Evolutionary conservation across 2,329 filamentous ascomycete species (phyloP).

Genomic region (Kalaharituber pfeilii): DNA sequence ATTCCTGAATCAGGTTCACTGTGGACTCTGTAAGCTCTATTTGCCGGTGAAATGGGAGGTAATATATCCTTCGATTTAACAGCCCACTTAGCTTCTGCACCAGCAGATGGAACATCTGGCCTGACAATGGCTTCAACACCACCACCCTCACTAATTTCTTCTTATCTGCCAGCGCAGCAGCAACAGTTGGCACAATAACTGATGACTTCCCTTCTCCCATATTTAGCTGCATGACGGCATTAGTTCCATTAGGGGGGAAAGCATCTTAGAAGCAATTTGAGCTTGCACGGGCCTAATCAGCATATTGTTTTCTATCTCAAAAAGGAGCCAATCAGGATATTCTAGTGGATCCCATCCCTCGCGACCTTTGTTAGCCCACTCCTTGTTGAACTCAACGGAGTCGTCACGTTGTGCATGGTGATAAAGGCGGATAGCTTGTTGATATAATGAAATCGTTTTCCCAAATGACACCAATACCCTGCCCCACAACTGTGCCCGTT

Average conservation of each 20-base stretch:
- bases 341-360: conserved; percentile 36
- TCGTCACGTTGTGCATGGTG: too few species aligned
- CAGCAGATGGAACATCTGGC: conserved; percentile 41
- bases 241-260: conserved; percentile 33
- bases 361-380: conserved; percentile 40
- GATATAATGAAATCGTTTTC: too few species aligned
- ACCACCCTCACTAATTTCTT: conserved; percentile 36
- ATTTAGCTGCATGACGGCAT: conserved; percentile 35
- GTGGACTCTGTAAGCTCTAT: conserved; percentile 21
- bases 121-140: conserved; percentile 39
- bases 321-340: conserved; percentile 42
- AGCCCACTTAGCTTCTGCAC: conserved; percentile 39
- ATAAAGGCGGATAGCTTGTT: too few species aligned
- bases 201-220: conserved; percentile 37
- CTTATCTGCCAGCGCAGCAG: conserved; percentile 32
- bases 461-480: too few species aligned
- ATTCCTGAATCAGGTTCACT: conserved; percentile 25
- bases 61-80: conserved; percentile 36
- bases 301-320: conserved; percentile 47
- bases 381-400: too few species aligned
- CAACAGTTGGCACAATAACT: conserved; percentile 38
- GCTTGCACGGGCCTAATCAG: conserved; percentile 45
- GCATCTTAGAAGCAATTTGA: conserved; percentile 45
- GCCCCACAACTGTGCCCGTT: too few species aligned
- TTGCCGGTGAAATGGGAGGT: conserved; percentile 41